A percentile compares a stretch with the other conserved stretches of the same genome.
Evolutionary conservation across 371 early-diverging fungal species (phyloP).

Genomic region (Sporodiniella umbellata): DNA sequence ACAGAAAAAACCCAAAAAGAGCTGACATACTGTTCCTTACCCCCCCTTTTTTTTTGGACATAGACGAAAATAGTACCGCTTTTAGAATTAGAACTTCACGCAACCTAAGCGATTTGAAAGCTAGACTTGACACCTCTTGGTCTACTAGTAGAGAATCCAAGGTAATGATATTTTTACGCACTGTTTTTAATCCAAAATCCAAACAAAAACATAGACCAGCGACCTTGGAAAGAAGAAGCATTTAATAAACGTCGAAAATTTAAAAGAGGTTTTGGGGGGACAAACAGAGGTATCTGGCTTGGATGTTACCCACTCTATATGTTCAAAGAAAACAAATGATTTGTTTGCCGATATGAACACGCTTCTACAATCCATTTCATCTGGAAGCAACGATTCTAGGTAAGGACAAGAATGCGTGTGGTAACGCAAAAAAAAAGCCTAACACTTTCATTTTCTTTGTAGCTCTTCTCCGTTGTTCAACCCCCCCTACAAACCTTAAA

Average conservation of each 20-base stretch:
- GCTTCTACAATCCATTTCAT: slow-evolving; percentile 36
- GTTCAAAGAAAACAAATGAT: slow-evolving; percentile 26
- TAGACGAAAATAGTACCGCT: slow-evolving; percentile 35
- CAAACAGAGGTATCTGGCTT: slow-evolving; percentile 9
- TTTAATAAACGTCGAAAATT: slow-evolving; percentile 47
- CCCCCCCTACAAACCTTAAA: slow-evolving; percentile 22
- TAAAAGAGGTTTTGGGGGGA: slow-evolving; percentile 39
- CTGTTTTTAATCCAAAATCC: neutral
- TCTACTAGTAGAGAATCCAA: slow-evolving; percentile 24
- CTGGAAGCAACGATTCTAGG: slow-evolving; percentile 19
- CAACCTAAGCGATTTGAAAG: slow-evolving; percentile 44
- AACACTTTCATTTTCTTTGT: neutral
- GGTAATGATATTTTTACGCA: slow-evolving; percentile 10
- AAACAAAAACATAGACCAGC: slow-evolving; percentile 11
- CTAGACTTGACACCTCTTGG: slow-evolving; percentile 43
- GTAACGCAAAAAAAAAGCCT: too few relatives aligned
- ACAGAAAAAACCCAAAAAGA: too few relatives aligned
- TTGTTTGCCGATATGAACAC: slow-evolving; percentile 32
- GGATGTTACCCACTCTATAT: slow-evolving; percentile 8
- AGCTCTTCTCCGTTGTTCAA: slow-evolving; percentile 25
- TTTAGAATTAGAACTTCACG: slow-evolving; percentile 48
- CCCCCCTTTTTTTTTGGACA: too few relatives aligned
- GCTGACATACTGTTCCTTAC: too few relatives aligned
- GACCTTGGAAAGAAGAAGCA: slow-evolving; percentile 20
- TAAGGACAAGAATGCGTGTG: slow-evolving; percentile 13